Percentiles rank a stretch among this genome's conserved stretches.
phyloP scores from a whole-genome alignment of 441 rosid species.

The Theobroma grandiflorum region DNA sequence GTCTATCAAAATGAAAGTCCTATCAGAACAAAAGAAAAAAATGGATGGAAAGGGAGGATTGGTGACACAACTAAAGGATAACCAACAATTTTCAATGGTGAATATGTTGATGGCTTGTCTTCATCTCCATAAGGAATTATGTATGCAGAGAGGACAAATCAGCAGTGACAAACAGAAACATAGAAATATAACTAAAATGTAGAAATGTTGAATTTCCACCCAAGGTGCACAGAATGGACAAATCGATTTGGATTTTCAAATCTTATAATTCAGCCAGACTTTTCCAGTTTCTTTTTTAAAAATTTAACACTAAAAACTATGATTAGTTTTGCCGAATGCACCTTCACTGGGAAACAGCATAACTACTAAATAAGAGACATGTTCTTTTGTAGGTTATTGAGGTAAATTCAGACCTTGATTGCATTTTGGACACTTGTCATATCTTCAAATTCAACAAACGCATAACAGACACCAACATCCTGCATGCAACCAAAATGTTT shows the following conservation, averaged over 20 bases:
- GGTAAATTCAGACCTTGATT: slow-evolving; percentile 50
- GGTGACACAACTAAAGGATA: not conserved
- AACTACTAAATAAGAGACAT: slow-evolving; percentile 7
- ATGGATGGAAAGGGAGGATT: not conserved
- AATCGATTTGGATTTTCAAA: not conserved
- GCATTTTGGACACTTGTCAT: slow-evolving; percentile 63
- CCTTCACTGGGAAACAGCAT: not conserved
- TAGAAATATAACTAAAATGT: not conserved
- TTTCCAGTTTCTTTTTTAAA: not conserved
- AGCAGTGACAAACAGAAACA: not conserved
- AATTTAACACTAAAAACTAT: not conserved
- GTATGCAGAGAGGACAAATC: not conserved
- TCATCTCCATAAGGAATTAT: not conserved
- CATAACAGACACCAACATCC: slow-evolving; percentile 82
- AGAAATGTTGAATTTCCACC: not conserved
- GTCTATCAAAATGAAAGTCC: not conserved
- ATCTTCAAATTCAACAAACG: slow-evolving; percentile 82
- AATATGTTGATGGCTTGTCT: not conserved
- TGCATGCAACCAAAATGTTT: slow-evolving; percentile 37
- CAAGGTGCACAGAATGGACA: not conserved
- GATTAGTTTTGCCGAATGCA: not conserved
- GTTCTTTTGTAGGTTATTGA: not conserved
- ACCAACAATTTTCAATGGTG: not conserved
- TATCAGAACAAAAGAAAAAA: not conserved
- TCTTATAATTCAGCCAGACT: not conserved